phyloP scores from a whole-genome alignment of 2,329 filamentous ascomycete genomes.

The Orbilia javanica region DNA sequence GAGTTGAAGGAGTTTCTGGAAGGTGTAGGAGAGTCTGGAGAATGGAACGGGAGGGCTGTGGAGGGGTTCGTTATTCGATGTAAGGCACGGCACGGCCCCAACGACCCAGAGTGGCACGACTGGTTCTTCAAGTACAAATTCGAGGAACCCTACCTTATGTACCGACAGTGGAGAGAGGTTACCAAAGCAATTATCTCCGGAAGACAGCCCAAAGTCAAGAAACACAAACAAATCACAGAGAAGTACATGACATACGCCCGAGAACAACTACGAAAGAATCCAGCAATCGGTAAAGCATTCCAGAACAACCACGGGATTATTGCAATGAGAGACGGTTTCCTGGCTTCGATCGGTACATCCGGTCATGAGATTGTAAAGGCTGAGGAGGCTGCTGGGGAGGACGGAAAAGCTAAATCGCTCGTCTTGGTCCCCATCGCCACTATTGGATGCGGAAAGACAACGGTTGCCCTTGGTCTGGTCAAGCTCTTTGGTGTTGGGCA shows the following conservation, averaged over 20 bases:
- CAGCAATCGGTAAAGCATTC: slow-evolving; percentile 78
- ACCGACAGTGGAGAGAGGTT: slow-evolving; percentile 97
- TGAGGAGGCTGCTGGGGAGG: slow-evolving; percentile 77
- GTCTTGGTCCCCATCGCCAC: slow-evolving; percentile 87
- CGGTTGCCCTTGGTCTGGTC: slow-evolving; percentile 82
- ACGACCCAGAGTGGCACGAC: slow-evolving; percentile 76
- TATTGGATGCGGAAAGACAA: slow-evolving; percentile 97
- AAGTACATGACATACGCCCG: slow-evolving; percentile 89
- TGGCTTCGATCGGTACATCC: slow-evolving; percentile 83
- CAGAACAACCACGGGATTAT: slow-evolving; percentile 95
- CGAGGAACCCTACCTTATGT: slow-evolving; percentile 98
- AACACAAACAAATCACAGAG: slow-evolving; percentile 89
- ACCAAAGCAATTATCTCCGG: slow-evolving; percentile 88
- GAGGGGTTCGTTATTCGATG: slow-evolving; percentile 98
- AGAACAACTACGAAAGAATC: slow-evolving; percentile 77
- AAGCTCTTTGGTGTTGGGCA: slow-evolving; percentile 92
- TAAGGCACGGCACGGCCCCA: slow-evolving; percentile 71
- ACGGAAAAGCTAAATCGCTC: slow-evolving; percentile 70
- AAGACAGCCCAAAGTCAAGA: slow-evolving; percentile 80
- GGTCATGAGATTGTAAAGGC: slow-evolving; percentile 74
- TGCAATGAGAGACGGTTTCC: slow-evolving; percentile 85
- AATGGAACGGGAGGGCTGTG: slow-evolving; percentile 89
- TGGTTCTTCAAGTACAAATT: slow-evolving; percentile 99
- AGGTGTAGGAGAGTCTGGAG: slow-evolving; percentile 84
- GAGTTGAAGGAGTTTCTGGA: slow-evolving; percentile 86